Evolutionary conservation across 2,329 filamentous ascomycete species (phyloP).

Genomic region (Fusarium verrucosum): DNA sequence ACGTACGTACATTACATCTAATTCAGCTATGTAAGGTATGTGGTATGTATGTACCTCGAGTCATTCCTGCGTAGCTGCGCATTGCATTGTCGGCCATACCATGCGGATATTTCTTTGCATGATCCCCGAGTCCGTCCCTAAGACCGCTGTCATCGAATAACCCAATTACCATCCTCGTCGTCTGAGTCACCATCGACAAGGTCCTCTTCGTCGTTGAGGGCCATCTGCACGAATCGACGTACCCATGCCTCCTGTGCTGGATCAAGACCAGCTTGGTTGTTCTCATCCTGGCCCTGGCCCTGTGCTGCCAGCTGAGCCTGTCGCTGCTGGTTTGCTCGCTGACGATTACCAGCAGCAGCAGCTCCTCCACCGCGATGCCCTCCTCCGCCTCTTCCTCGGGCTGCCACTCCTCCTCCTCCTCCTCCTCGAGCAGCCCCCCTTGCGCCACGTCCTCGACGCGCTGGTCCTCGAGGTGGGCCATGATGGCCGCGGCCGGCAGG

Average conservation of each 20-base stretch:
- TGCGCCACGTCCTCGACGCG: constrained; percentile 37
- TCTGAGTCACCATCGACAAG: constrained; percentile 56
- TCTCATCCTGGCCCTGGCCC: constrained; percentile 39
- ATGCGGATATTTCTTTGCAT: neutral
- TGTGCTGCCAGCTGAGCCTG: constrained; percentile 34
- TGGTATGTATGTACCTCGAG: constrained; percentile 5
- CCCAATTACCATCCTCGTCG: constrained; percentile 45
- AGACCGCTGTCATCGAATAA: constrained; percentile 36
- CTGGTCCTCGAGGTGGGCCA: constrained; percentile 35
- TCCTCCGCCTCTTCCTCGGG: constrained; percentile 41
- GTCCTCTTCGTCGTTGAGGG: constrained; percentile 63
- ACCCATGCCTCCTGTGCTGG: constrained; percentile 63
- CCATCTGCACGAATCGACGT: constrained; percentile 63
- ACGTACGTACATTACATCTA: too few species aligned
- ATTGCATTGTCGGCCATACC: neutral
- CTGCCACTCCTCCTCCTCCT: constrained; percentile 29
- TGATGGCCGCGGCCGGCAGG: constrained; percentile 43
- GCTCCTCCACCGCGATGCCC: constrained; percentile 40
- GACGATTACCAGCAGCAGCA: constrained; percentile 37
- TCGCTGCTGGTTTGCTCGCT: constrained; percentile 37
- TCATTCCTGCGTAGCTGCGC: constrained; percentile 14
- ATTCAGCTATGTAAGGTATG: too few species aligned
- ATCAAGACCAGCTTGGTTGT: constrained; percentile 51
- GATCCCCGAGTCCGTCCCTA: neutral
- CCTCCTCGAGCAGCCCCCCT: constrained; percentile 34